Evolutionary conservation across 2,329 filamentous ascomycete species (phyloP), one percentile per base, ranked within the genome.

Genomic region (Moelleriella libera): DNA sequence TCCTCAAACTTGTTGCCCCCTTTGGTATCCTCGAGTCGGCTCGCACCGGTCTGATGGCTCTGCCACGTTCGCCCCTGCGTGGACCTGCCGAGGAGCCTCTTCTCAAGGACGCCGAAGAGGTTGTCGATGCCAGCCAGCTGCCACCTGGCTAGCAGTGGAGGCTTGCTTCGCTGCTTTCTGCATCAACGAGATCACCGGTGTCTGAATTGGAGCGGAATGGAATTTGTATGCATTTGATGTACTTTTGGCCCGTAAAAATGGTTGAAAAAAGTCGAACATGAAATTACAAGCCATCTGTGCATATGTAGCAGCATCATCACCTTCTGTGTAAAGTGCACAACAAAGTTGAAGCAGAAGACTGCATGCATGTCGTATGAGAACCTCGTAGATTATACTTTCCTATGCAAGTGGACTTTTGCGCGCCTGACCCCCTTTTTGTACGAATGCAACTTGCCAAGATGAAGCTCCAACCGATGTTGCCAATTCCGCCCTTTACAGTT

Each of bases 1-100:
- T 96, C 74, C 83, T 98, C 69, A 98, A 97, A 71, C 77, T 98
- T 52, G 82, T 98, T 60, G 76, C 80, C 49, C 90, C 90, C 10
- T 98, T 97, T 63, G 92, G 92, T 61, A 95, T 98, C 57, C 76
- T 98, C 46, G 92, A 98, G 70, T 96, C 89, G 45, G 88, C 90
- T 46, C 81, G 92, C 51, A 97, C 92, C 49, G 92, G 92, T 64
- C 76, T 98, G 50, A 98, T 97, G 90, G 92, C 92, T 44, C 75
- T 98, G 54, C 92, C 92, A 49, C 84, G 92, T 55, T 95, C 92
- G 37, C 92, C 92, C 40, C 78, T 98, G 44, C 80, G 85, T 52
- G 83, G 80, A 49, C 76, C 79, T 29, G 77, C 76, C 47, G 87
- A 90, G 53, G 78, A 88, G 50, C 65, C 77, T 21, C 63, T 81